Percentiles rank a stretch among this genome's conserved stretches.
phyloP scores from a whole-genome alignment of 148 eudicot species.

The Heliamphora exappendiculata region DNA sequence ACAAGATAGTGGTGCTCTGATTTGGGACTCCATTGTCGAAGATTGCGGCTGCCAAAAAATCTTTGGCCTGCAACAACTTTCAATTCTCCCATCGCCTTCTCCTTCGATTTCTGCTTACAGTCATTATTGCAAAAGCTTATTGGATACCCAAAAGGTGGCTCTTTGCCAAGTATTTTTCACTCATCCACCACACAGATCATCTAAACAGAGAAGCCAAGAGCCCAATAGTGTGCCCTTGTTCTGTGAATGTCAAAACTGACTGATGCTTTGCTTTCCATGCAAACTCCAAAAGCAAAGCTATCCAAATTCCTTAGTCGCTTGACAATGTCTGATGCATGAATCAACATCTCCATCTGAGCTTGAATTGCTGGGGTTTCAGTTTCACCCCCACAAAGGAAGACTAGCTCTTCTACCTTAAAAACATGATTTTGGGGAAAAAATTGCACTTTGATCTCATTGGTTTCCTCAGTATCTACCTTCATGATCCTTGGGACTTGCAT shows the following conservation, averaged over 20 bases:
- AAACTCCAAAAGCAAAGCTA: not conserved
- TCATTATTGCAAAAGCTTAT: no score
- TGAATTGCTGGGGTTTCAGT: constrained; percentile 73
- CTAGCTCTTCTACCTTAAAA: constrained; percentile 69
- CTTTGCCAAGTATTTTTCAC: no score
- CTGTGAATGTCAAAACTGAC: not conserved
- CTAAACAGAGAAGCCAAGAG: no score
- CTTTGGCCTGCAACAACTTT: no score
- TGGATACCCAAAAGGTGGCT: no score
- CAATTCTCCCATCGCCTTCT: no score
- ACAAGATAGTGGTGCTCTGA: no score
- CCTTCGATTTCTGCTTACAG: no score
- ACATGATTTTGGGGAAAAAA: constrained; percentile 37
- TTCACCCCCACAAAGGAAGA: constrained; percentile 93
- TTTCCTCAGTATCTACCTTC: constrained; percentile 53
- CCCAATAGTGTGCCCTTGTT: no score
- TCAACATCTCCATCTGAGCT: constrained; percentile 18
- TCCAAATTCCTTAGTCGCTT: not conserved
- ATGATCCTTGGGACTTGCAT: constrained; percentile 78
- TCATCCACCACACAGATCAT: no score
- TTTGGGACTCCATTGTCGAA: no score
- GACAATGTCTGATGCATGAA: constrained; percentile 30
- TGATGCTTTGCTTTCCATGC: not conserved
- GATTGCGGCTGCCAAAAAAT: no score
- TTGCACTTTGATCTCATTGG: constrained; percentile 42